These are phyloP conservation scores for Pontederia paniculata DNA, from an alignment of 176 grass and related monocot genomes.

Conservation along the genomic window DNA sequence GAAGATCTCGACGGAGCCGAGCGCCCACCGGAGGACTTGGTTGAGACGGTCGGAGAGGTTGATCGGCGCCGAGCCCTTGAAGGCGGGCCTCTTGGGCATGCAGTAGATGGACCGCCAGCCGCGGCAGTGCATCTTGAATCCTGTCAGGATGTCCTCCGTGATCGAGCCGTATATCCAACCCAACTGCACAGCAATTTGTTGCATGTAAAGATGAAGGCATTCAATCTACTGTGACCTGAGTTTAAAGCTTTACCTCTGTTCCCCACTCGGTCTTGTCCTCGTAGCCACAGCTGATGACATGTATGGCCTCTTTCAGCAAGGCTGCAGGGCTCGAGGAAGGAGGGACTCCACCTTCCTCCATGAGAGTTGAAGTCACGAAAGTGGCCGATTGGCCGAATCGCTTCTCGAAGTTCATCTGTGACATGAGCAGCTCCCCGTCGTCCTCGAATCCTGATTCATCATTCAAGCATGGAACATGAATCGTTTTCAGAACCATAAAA, in stretches of 20 bases:
- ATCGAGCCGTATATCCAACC: slow-evolving; percentile 99
- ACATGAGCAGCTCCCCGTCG: slow-evolving; percentile 93
- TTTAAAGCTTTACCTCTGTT: slow-evolving; percentile 40
- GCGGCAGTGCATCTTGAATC: slow-evolving; percentile 99
- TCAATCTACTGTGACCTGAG: not conserved
- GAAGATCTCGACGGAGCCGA: slow-evolving; percentile 99
- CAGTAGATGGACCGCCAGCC: slow-evolving; percentile 98
- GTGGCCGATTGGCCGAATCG: slow-evolving; percentile 86
- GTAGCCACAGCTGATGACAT: slow-evolving; percentile 98
- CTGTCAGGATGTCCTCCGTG: slow-evolving; percentile 96
- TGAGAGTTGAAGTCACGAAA: slow-evolving; percentile 95
- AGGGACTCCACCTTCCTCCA: slow-evolving; percentile 94
- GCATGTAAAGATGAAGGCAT: too few relatives aligned
- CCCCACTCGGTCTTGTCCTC: slow-evolving; percentile 99
- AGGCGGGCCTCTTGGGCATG: slow-evolving; percentile 75
- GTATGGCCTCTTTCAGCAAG: slow-evolving; percentile 98
- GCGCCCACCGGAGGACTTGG: slow-evolving; percentile 96
- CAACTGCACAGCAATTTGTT: slow-evolving; percentile 30
- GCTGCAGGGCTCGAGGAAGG: slow-evolving; percentile 89
- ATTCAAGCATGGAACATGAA: not conserved
- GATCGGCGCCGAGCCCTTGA: slow-evolving; percentile 95
- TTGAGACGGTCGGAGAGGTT: slow-evolving; percentile 91
- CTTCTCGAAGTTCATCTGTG: slow-evolving; percentile 99
- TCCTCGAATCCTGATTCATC: slow-evolving; percentile 46
- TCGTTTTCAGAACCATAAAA: not conserved